A percentile compares a stretch with the other conserved stretches of the same genome.
Evolutionary conservation across 768 basidiomycete genomes (phyloP).

Genomic region (Floccularia luteovirens): DNA sequence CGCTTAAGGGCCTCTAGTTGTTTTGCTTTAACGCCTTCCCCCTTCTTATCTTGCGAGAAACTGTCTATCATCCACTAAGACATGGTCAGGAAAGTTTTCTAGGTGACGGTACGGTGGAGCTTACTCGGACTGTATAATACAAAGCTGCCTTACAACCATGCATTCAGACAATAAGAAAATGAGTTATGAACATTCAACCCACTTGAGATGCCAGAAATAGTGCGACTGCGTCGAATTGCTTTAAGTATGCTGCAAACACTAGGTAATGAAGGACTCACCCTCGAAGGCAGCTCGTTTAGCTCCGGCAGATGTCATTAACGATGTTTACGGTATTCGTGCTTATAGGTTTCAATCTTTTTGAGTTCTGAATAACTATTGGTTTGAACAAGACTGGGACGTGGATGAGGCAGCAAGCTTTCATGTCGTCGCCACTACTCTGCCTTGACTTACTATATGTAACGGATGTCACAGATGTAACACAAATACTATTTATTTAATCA

Average conservation of each 20-base stretch:
- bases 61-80: conserved; percentile 61
- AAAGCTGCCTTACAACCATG: conserved; percentile 55
- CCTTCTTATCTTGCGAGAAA: conserved; percentile 42
- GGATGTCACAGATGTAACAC: no score
- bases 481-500: no score
- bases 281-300: conserved; percentile 36
- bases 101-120: conserved; percentile 14
- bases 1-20: conserved; percentile 64
- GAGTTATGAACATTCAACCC: conserved; percentile 14
- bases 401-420: no score
- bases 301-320: not conserved
- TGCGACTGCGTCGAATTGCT: conserved; percentile 31
- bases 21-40: conserved; percentile 59
- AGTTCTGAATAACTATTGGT: not conserved
- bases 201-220: conserved; percentile 45
- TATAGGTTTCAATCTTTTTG: not conserved
- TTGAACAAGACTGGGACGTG: no score
- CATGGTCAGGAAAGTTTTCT: conserved; percentile 1
- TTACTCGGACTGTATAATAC: conserved; percentile 68
- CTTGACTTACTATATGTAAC: no score
- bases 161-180: conserved; percentile 11
- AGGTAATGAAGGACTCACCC: conserved; percentile 18
- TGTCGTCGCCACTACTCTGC: no score
- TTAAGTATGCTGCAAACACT: conserved; percentile 4
- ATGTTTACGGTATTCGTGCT: not conserved